Conservation (phyloP, 75 land plant species). For the Gnetum montanum region DNA sequence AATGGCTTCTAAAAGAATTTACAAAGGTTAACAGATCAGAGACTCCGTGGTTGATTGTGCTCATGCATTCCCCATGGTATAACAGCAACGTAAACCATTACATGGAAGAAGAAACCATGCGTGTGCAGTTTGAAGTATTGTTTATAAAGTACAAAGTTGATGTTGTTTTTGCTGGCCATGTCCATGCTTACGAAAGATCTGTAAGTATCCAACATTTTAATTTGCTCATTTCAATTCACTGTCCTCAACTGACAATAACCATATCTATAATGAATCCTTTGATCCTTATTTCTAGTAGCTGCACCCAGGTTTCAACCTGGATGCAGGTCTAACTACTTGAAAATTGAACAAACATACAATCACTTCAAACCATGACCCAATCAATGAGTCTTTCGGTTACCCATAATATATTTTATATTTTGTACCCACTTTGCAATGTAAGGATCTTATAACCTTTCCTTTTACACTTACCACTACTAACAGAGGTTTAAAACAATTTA, state of each 20-base stretch:
- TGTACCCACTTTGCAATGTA: too few relatives aligned
- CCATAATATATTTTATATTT: too few relatives aligned
- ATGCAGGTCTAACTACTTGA: too few relatives aligned
- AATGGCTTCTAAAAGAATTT: slow-evolving; percentile 57
- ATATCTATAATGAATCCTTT: neutral
- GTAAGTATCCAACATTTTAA: slow-evolving; percentile 30
- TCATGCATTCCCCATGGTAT: slow-evolving; percentile 83
- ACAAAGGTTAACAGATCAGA: slow-evolving; percentile 58
- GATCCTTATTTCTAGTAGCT: neutral
- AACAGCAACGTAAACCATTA: slow-evolving; percentile 71
- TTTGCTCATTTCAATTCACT: neutral
- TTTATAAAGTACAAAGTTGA: slow-evolving; percentile 70
- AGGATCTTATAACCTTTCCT: too few relatives aligned
- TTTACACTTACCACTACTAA: too few relatives aligned
- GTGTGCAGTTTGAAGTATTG: slow-evolving; percentile 57
- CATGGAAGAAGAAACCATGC: slow-evolving; percentile 87
- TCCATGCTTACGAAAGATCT: slow-evolving; percentile 86
- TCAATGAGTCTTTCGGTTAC: too few relatives aligned
- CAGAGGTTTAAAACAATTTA: too few relatives aligned
- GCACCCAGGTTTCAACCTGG: neutral
- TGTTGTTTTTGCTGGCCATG: slow-evolving; percentile 90
- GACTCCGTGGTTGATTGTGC: slow-evolving; percentile 94
- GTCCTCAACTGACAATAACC: neutral
- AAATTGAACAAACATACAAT: too few relatives aligned
- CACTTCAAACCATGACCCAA: too few relatives aligned